Conservation (phyloP, 2,329 filamentous ascomycete genomes). For the Annulohypoxylon truncatum region DNA sequence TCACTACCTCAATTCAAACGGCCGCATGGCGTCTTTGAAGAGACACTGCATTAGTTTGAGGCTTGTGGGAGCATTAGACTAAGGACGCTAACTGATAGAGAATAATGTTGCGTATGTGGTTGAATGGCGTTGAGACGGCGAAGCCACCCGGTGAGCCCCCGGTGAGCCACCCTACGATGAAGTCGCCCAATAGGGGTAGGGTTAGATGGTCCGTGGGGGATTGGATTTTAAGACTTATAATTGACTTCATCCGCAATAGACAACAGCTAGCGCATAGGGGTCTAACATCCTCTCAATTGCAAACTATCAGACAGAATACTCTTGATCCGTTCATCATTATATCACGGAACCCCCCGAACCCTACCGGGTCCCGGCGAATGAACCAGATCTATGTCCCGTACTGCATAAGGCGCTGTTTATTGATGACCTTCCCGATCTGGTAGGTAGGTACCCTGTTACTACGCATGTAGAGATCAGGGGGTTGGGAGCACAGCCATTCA, state of each 20-base stretch:
- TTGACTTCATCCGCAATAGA: conserved; percentile 25
- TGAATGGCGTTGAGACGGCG: conserved; percentile 24
- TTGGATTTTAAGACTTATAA: conserved; percentile 10
- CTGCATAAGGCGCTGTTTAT: neutral
- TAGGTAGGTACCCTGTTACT: conserved; percentile 4
- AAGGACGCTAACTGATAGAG: conserved; percentile 3
- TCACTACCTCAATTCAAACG: conserved; percentile 12
- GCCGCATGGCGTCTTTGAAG: conserved; percentile 12
- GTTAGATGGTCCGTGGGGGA: neutral
- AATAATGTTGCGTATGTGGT: conserved; percentile 1
- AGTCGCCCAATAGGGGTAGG: conserved; percentile 2
- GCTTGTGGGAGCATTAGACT: neutral
- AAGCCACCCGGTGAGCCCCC: neutral
- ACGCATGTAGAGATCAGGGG: conserved; percentile 4
- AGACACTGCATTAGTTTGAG: conserved; percentile 3
- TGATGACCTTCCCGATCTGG: conserved; percentile 35
- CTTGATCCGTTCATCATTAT: neutral
- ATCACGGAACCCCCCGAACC: conserved; percentile 10
- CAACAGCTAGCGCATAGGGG: neutral
- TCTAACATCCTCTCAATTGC: neutral
- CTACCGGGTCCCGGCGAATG: neutral
- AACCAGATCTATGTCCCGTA: neutral
- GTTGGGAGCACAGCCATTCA: conserved; percentile 13
- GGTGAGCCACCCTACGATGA: neutral
- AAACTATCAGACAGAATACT: neutral